Base-by-base conservation (phyloP, 2,329 filamentous ascomycete species). In the Exophiala mesophila region DNA sequence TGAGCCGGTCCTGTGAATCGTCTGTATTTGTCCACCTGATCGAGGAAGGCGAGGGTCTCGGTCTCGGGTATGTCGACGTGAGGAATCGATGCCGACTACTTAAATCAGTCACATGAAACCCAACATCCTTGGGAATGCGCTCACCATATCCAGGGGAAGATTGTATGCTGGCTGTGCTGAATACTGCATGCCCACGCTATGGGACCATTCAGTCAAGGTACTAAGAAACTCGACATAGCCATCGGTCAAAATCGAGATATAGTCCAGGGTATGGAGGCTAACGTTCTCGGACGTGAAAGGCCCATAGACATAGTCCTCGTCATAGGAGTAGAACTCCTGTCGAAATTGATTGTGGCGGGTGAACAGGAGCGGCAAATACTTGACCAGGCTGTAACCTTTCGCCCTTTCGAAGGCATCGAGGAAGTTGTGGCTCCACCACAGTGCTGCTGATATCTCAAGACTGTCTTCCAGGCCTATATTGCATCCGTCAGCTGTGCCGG, bases 91-190 rank as follows among this genome's bases (percentile, higher is more conserved):
- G 57, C 55, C n/a, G 59, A 46, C 41, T 44, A 23, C 13, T 17
- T 18, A 23, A n/a, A 8, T 9, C 9, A 32, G 29, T 6, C 6
- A 9, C 10, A 13, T 24, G 13, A 2, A 15, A 19, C 4, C 20
- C 17, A 12, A 34, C 24, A 6, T 16, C 19, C 4, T 21, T 20
- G 29, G 16, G 19, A 20, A 26, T 12, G n/a, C 13, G 16, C 40
- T 41, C 34, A 45, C 44, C 65, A 68, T 67, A 31, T 71, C 67
- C 53, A 71, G 55, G 0, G 67, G 63, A 5, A 69, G 37, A 37
- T 68, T 67, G 45, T 71, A 71, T 0, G 56, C 58, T 1, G 63
- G 49, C 45, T 72, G 69, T 1, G 58, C 49, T 1, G 68, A 70
- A 35, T 59, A 64, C 23, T 65, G 50, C 0, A 69, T 13, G 1